Conservation (phyloP, 1,284 basidiomycete genomes). For the Phlebopus sp. region DNA sequence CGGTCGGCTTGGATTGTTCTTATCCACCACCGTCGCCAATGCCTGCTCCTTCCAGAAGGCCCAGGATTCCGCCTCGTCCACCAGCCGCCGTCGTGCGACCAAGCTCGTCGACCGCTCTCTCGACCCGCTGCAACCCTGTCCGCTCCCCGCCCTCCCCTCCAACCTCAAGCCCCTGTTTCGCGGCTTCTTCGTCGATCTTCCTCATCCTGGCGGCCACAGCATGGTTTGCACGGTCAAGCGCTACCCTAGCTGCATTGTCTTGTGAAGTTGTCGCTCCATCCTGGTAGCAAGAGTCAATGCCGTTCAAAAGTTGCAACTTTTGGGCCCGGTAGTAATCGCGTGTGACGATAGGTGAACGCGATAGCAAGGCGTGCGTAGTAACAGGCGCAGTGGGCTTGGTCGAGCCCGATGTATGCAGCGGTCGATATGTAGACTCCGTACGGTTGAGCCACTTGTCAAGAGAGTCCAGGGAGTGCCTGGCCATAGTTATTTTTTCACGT, state of each 20-base stretch:
- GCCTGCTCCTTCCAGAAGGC: conserved; percentile 44
- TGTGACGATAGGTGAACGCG: conserved; percentile 34
- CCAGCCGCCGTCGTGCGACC: conserved; percentile 10
- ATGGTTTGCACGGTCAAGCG: conserved; percentile 42
- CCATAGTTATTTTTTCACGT: conserved; percentile 54
- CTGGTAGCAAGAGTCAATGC: conserved; percentile 23
- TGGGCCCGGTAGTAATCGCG: conserved; percentile 39
- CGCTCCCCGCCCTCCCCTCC: conserved; percentile 42
- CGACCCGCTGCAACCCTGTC: conserved; percentile 49
- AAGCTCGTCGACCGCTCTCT: conserved; percentile 43
- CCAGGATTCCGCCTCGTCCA: conserved; percentile 38
- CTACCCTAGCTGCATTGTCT: conserved; percentile 24
- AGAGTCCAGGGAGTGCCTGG: conserved; percentile 46
- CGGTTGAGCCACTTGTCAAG: conserved; percentile 54
- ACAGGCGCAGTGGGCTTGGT: conserved; percentile 2
- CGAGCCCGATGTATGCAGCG: conserved; percentile 6
- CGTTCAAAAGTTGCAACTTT: conserved; percentile 41
- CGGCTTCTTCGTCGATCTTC: conserved; percentile 47
- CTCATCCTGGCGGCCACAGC: conserved; percentile 51
- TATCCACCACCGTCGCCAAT: conserved; percentile 9
- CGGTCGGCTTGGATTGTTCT: no score
- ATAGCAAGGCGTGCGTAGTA: conserved; percentile 37
- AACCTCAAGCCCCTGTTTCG: conserved; percentile 39
- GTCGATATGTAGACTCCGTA: conserved; percentile 28
- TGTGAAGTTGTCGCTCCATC: conserved; percentile 6